Evolutionary conservation across 2,329 filamentous ascomycete genomes (phyloP), one percentile per base, ranked within the genome.

Genomic region (Alternaria arbusti): DNA sequence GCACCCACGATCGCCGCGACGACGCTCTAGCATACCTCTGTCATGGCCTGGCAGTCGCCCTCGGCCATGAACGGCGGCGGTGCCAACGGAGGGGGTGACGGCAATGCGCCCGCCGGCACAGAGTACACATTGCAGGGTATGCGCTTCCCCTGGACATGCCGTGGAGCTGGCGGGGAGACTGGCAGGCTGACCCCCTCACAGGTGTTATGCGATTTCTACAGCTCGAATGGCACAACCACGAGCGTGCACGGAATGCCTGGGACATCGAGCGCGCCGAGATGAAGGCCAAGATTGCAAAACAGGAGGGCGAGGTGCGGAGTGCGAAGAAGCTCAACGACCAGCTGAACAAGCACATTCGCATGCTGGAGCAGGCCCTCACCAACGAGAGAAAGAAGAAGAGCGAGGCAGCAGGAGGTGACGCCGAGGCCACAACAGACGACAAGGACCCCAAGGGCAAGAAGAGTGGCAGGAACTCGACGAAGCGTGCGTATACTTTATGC

Each of bases 201-300:
- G 93, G 96, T 78, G 96, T 99, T 40, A 99, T 99, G 96, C 94
- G 96, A 81, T 99, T 99, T 80, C 89, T 99, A 43, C 96, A 99
- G 83, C 96, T 96, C 51, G 95, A 99, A 87, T 99, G 96, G 96
- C 96, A 99, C 82, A 91, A 93, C 71, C 95, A 99, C 81, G 96
- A 99, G 83, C 92, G 96, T 82, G 96, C 97, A 78, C 90, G 96
- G 74, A 99, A 99, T 82, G 91, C 94, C 40, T 99, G 96, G 96
- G 96, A 99, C 82, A 99, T 99, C 79, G 96, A 99, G 82, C 91
- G 94, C 78, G 96, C 97, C 74, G 96, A 99, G 84, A 98, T 99
- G 96, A 97, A 97, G 84, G 94, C 93, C 71, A 90, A 96, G 76
- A 97, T 99, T 83, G 95, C 95, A 55, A 91, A 92, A 75, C 88